Base-by-base conservation (phyloP, 768 basidiomycete genomes). In the Naganishia antarctica region DNA sequence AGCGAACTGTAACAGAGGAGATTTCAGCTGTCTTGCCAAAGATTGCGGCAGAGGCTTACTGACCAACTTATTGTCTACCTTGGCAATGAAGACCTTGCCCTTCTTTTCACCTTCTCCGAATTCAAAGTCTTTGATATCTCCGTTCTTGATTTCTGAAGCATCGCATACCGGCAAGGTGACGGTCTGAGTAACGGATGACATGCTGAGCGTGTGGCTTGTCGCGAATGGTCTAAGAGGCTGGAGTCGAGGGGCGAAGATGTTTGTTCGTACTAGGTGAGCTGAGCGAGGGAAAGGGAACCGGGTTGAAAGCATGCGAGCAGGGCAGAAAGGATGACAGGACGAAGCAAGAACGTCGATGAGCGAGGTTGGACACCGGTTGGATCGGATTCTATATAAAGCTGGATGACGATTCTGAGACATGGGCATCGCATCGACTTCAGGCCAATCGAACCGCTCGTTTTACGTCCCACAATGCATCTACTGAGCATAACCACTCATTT, bases 91-190 rank as follows among this genome's bases (percentile, higher is more conserved):
- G 45, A 94, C 85, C 78, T 88, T 89, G 28, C 77, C 79, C 63
- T 64, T 64, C 44, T 59, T 64, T 25, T 64, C 63, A 51, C 85
- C 87, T 18, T 86, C 82, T 44, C 83, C 87, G 71, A 92, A 91
- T 6, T 81, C 80, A 40, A 92, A 87, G 72, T 91, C 84, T 77
- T 91, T 91, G 86, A 87, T 85, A 74, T 86, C 82, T 32, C 87
- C 87, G 80, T 87, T 84, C 68, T 82, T 74, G 61, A 87, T 79
- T 64, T 85, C 83, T 41, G 80, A 74, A 59, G 81, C 82, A 57
- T 84, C 80, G 49, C 86, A 81, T 43, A 87, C 85, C 53, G 84
- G 63, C 32, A 64, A 45, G n/a, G 63, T 81, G 50, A 85, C 74
- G 0, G 83, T 84, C 60, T 68, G 49, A 12, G 34, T 40, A 40